A percentile compares a stretch with the other conserved stretches of the same genome.
These are phyloP conservation scores for Pseudocohnilembus persalinus DNA, from an alignment of 169 alveolate species.

Conservation along the genomic window DNA sequence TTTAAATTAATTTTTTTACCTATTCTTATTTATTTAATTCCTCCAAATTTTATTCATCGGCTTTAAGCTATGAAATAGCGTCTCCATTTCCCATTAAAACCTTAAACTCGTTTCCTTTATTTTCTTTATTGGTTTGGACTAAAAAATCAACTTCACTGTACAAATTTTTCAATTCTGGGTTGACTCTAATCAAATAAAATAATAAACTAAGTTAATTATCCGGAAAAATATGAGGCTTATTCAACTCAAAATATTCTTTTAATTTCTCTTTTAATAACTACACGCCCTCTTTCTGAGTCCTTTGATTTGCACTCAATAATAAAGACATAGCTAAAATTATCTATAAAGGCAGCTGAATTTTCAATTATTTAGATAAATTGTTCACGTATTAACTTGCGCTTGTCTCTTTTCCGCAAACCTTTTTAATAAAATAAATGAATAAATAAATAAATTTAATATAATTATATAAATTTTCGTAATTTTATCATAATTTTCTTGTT, in stretches of 20 bases:
- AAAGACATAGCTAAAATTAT: conserved; percentile 17
- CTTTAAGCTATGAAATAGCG: background rate
- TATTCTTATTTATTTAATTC: too few species aligned
- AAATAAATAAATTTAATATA: too few species aligned
- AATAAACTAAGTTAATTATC: conserved; percentile 37
- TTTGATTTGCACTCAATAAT: background rate
- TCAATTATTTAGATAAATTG: background rate
- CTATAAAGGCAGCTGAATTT: background rate
- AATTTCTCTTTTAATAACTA: conserved; percentile 43
- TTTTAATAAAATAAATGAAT: too few species aligned
- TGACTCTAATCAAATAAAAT: conserved; percentile 33
- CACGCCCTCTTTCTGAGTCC: conserved; percentile 1
- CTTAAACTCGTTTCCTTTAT: too few species aligned
- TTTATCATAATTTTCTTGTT: too few species aligned
- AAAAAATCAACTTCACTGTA: too few species aligned
- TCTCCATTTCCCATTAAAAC: too few species aligned
- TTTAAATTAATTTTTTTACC: too few species aligned
- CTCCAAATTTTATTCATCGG: too few species aligned
- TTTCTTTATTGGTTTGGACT: too few species aligned
- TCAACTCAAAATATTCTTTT: conserved; percentile 44
- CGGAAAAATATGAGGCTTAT: conserved; percentile 43
- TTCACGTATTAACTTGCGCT: background rate
- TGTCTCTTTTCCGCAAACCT: background rate
- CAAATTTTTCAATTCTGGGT: conserved; percentile 40
- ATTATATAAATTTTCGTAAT: too few species aligned